phyloP scores from a whole-genome alignment of 805 yeast genomes.

The Brettanomyces bruxellensis region DNA sequence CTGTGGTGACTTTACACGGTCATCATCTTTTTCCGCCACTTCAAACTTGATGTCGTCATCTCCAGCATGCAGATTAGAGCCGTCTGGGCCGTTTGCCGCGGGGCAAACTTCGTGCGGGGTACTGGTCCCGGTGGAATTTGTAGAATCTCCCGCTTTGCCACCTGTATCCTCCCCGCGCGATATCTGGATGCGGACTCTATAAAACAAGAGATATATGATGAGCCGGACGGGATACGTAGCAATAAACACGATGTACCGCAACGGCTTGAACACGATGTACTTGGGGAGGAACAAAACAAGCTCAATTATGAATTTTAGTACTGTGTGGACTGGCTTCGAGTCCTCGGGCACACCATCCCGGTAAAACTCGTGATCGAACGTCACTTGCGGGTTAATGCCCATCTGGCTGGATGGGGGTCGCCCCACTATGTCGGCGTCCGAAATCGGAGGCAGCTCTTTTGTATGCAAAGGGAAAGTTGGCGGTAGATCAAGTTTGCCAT shows the following conservation, averaged over 20 bases:
- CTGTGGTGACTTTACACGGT: slow-evolving; percentile 27
- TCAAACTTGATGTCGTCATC: slow-evolving; percentile 28
- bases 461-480: too few species aligned
- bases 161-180: neutral
- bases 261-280: neutral
- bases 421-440: too few species aligned
- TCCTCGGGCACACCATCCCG: neutral
- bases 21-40: slow-evolving; percentile 21
- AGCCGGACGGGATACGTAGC: slow-evolving; percentile 1
- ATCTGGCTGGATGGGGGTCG: too few species aligned
- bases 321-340: neutral
- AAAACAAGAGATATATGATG: slow-evolving; percentile 1
- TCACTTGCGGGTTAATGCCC: too few species aligned
- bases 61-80: slow-evolving; percentile 10
- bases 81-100: too few species aligned
- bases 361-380: too few species aligned
- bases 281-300: slow-evolving; percentile 1
- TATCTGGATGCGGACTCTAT: neutral
- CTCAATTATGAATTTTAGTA: neutral
- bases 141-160: neutral
- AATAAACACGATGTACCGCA: neutral
- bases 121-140: neutral
- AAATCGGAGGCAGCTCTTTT: too few species aligned
- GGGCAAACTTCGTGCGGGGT: neutral
- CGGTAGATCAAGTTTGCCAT: too few species aligned